These are phyloP conservation scores for Linderina pennispora DNA, from an alignment of 192 early-diverging fungal genomes.

Conservation along the genomic window DNA sequence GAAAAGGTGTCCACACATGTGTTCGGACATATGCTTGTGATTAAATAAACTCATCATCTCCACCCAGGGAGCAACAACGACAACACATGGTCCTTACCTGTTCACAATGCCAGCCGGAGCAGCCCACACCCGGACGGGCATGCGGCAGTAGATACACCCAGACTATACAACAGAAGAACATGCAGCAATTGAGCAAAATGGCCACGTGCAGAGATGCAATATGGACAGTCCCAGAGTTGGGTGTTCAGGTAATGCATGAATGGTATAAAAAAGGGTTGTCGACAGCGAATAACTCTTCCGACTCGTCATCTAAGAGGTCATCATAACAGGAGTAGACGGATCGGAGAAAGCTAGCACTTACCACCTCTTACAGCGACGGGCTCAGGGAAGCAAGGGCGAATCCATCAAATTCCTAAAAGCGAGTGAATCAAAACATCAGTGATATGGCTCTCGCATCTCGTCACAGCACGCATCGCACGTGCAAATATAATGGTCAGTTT, in stretches of 20 bases:
- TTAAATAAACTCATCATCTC: constrained; percentile 27
- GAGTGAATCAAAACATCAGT: constrained; percentile 8
- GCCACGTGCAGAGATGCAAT: no score
- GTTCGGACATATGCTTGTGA: constrained; percentile 51
- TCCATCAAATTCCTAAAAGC: neutral
- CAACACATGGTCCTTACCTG: no score
- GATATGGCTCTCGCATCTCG: neutral
- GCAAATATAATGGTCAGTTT: constrained; percentile 31
- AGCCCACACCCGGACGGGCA: no score
- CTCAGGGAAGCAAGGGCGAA: neutral
- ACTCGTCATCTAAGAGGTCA: constrained; percentile 77
- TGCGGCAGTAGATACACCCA: constrained; percentile 1
- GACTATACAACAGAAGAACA: neutral
- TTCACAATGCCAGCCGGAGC: no score
- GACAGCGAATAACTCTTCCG: constrained; percentile 69
- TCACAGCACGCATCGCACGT: neutral
- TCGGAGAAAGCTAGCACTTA: constrained; percentile 5
- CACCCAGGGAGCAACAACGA: neutral
- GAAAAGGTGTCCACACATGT: constrained; percentile 24
- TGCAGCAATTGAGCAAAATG: no score
- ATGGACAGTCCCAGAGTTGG: no score
- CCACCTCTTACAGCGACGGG: no score
- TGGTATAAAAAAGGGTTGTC: constrained; percentile 64
- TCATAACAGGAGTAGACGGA: constrained; percentile 45
- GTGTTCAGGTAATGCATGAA: constrained; percentile 64